Base-by-base conservation (phyloP, 371 early-diverging fungal genomes). In the Mortierella sp. region DNA sequence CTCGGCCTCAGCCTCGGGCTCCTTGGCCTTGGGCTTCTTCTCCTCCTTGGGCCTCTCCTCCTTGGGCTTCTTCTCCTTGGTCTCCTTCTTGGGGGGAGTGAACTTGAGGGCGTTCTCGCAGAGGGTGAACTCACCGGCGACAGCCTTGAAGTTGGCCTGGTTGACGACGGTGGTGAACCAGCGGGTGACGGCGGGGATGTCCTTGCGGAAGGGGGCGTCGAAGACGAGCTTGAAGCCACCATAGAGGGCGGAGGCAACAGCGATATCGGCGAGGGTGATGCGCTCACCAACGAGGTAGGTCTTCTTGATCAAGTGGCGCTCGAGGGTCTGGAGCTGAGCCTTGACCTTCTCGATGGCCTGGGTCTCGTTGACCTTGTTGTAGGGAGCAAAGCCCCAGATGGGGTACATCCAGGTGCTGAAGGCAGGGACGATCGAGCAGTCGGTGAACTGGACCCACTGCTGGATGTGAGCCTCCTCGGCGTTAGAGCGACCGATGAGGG, bases 221-320 rank as follows among this genome's bases (percentile, higher is more conserved):
- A 90, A 86, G 63, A 87, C 78, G 37, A 64, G 26, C 78, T 84
- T 85, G 90, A 80, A 95, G 59, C 85, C 79, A 53, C 64, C 31
- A 57, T 85, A 56, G 72, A 97, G 85, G 44, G 90, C 58, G 56
- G 82, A 73, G 67, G 85, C 89, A 46, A 92, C 78, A 64, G 85
- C 64, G 75, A 97, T 89, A 83, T 97, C 97, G 54, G 97, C 97
- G 32, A 94, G 79, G 70, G 97, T 96, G 75, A 96, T 73, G 56
- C 84, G 84, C 82, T 97, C 95, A 61, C 95, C 97, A 43, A 96
- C 96, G 60, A 97, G 84, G 89, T 87, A 97, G 68, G 97, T 95
- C 82, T 87, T 87, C 86, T 82, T 86, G 60, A 88, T 60, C 23
- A 97, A 82, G 70, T 92, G 83, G 56, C 85, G 83, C 87, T 97